phyloP scores from a whole-genome alignment of 768 basidiomycete genomes.

The Kwoniella heveanensis region DNA sequence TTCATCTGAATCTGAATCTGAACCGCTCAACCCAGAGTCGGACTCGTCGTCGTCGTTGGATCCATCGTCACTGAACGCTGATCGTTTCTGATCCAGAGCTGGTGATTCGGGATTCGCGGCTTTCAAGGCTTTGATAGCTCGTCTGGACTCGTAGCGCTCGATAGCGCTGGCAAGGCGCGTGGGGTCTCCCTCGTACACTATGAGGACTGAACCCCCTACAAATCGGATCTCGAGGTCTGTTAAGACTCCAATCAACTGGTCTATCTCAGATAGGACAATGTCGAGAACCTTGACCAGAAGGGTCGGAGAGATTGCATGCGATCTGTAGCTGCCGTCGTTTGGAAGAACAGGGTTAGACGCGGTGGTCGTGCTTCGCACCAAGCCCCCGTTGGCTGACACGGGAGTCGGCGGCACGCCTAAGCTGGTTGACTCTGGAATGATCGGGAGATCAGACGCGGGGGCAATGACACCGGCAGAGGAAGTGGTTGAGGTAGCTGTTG shows the following conservation, averaged over 20 bases:
- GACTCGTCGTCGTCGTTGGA: constrained; percentile 20
- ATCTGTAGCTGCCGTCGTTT: constrained; percentile 1
- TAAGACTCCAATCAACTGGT: constrained; percentile 62
- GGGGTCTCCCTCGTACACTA: constrained; percentile 74
- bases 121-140: constrained; percentile 8
- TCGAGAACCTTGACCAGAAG: constrained; percentile 65
- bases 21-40: constrained; percentile 26
- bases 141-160: constrained; percentile 30
- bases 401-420: constrained; percentile 19
- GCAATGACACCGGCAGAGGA: neutral
- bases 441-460: neutral
- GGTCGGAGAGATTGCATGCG: constrained; percentile 30
- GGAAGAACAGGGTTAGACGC: neutral
- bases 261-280: constrained; percentile 59
- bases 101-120: constrained; percentile 1
- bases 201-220: constrained; percentile 76
- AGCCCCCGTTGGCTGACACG: constrained; percentile 6
- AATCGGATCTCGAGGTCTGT: constrained; percentile 70
- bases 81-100: constrained; percentile 31
- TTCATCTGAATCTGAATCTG: neutral
- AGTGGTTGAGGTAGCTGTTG: constrained; percentile 9
- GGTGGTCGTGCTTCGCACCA: neutral
- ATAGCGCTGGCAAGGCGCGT: constrained; percentile 55
- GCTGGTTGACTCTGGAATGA: neutral
- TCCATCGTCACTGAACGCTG: constrained; percentile 23